phyloP scores from a whole-genome alignment of 306 rosid species.

The Adenanthera pavonina region DNA sequence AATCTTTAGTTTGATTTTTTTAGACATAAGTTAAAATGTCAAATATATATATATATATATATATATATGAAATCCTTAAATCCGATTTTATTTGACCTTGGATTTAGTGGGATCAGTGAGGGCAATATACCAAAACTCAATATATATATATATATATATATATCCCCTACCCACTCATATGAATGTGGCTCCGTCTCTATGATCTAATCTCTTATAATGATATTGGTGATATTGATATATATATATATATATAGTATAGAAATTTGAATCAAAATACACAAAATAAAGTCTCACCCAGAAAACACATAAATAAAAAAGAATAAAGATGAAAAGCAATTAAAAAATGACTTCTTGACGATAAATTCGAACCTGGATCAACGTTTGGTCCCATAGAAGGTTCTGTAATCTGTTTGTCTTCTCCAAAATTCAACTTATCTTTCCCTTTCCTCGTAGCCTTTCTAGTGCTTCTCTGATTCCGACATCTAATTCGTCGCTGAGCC shows the following conservation, averaged over 20 bases:
- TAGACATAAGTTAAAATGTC: too few relatives aligned
- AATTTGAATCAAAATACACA: not conserved
- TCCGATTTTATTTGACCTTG: too few relatives aligned
- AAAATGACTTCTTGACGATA: not conserved
- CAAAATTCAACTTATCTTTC: not conserved
- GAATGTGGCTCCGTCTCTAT: too few relatives aligned
- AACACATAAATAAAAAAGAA: not conserved
- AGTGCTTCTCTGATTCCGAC: not conserved
- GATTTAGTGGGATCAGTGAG: too few relatives aligned
- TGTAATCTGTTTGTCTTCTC: not conserved
- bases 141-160: too few relatives aligned
- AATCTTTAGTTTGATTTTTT: too few relatives aligned
- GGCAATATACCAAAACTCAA: too few relatives aligned
- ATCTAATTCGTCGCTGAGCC: not conserved
- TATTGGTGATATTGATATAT: not conserved
- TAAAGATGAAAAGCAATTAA: not conserved
- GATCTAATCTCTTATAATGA: too few relatives aligned
- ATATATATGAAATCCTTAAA: too few relatives aligned
- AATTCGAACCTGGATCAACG: conserved; percentile 36
- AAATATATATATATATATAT: too few relatives aligned
- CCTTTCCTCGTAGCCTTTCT: not conserved
- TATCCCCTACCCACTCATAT: too few relatives aligned
- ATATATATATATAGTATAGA: not conserved
- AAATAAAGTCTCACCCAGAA: too few relatives aligned
- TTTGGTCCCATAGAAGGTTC: not conserved